Percentiles rank a stretch among this genome's conserved stretches.
Evolutionary conservation across 495 filamentous ascomycete species (phyloP).

Genomic region (Hypoxylon perforatum): DNA sequence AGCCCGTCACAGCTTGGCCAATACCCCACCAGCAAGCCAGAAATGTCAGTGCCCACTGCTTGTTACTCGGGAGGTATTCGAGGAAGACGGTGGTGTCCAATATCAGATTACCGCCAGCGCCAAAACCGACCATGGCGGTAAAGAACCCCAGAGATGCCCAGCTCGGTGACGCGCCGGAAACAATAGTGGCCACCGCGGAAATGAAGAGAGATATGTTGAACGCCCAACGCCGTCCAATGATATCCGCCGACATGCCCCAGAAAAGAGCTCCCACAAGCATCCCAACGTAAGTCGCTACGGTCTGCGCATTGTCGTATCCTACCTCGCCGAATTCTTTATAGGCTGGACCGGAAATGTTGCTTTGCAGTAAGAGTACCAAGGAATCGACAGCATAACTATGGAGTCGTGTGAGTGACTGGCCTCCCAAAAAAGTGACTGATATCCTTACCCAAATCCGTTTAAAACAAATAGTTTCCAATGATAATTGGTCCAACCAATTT

Average conservation of each 20-base stretch:
- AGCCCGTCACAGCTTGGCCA: constrained; percentile 74
- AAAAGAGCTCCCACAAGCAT: constrained; percentile 79
- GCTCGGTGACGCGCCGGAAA: constrained; percentile 76
- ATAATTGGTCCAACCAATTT: constrained; percentile 76
- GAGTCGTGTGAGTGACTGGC: constrained; percentile 12
- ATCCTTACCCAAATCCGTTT: constrained; percentile 72
- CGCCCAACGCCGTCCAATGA: constrained; percentile 76
- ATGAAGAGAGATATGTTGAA: constrained; percentile 79
- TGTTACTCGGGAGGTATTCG: constrained; percentile 79
- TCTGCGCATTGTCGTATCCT: constrained; percentile 65
- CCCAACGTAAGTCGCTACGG: constrained; percentile 74
- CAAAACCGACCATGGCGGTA: constrained; percentile 75
- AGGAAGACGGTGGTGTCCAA: constrained; percentile 80
- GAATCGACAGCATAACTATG: constrained; percentile 75
- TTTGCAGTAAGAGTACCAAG: constrained; percentile 73
- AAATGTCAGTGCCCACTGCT: constrained; percentile 81
- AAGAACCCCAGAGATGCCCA: constrained; percentile 74
- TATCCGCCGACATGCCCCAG: constrained; percentile 82
- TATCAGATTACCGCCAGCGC: constrained; percentile 78
- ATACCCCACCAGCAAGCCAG: constrained; percentile 84
- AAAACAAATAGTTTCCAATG: constrained; percentile 75
- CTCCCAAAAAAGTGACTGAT: constrained; percentile 3
- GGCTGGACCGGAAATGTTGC: constrained; percentile 69
- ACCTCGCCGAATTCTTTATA: constrained; percentile 66
- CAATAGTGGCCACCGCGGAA: constrained; percentile 71